Conservation (phyloP, 169 alveolate species). For the Neospora caninum region DNA sequence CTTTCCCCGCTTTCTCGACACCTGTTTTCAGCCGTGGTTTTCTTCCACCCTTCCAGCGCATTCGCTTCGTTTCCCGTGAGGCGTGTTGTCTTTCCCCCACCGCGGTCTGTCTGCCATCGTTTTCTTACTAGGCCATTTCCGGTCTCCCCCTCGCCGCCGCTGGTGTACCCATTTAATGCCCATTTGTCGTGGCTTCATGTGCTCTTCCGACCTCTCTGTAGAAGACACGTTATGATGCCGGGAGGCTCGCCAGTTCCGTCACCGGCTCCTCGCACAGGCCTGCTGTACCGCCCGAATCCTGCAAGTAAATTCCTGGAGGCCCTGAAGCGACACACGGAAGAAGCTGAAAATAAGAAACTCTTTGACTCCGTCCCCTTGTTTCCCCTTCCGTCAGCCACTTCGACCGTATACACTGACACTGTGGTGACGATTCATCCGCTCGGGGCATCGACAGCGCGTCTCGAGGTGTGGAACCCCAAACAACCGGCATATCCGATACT, state of each 20-base stretch:
- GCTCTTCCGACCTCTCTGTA: no score
- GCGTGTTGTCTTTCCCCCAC: no score
- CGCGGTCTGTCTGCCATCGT: no score
- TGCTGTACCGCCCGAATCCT: constrained; percentile 19
- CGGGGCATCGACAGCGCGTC: neutral
- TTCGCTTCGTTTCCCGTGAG: no score
- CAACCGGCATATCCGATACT: neutral
- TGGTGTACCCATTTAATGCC: no score
- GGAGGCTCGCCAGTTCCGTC: constrained; percentile 14
- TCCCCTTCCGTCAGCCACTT: neutral
- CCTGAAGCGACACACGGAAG: neutral
- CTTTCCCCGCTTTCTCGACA: no score
- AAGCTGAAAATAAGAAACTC: no score
- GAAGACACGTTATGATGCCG: neutral
- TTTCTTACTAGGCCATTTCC: no score
- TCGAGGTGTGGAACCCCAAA: constrained; percentile 35
- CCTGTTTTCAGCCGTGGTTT: no score
- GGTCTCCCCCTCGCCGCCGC: no score
- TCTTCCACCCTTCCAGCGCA: no score
- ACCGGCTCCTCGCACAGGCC: constrained; percentile 9
- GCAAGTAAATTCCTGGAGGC: neutral
- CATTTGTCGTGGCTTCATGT: no score
- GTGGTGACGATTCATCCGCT: constrained; percentile 6
- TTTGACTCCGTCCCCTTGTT: neutral
- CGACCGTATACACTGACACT: constrained; percentile 6